A percentile compares a stretch with the other conserved stretches of the same genome.
These are phyloP conservation scores for Avena sativa DNA, from an alignment of 176 grass and related monocot species.

Conservation along the genomic window DNA sequence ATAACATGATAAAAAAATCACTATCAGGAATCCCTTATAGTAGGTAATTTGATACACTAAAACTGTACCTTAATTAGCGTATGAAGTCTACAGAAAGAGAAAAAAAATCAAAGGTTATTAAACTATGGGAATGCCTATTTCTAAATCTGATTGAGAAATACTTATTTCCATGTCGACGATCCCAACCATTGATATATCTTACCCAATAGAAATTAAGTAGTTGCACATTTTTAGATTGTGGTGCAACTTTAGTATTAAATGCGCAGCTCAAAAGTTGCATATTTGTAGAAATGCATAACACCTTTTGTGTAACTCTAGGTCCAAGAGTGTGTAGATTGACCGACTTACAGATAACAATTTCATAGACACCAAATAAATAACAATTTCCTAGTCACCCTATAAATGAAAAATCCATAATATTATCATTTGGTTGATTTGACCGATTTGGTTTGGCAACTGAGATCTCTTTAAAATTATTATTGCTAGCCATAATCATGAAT, in stretches of 20 bases:
- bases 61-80: neutral
- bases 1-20: neutral
- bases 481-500: neutral
- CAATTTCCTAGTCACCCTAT: neutral
- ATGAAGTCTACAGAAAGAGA: neutral
- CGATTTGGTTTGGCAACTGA: slow-evolving; percentile 1
- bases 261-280: too few relatives aligned
- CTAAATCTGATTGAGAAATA: too few relatives aligned
- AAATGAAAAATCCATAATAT: neutral
- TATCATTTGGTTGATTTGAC: neutral
- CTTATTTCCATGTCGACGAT: too few relatives aligned
- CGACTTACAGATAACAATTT: neutral
- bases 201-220: too few relatives aligned
- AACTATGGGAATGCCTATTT: too few relatives aligned
- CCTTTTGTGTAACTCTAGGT: too few relatives aligned
- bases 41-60: slow-evolving; percentile 7
- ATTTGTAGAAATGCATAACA: too few relatives aligned
- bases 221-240: too few relatives aligned
- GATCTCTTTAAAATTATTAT: neutral
- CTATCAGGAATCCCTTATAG: neutral
- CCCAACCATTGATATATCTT: too few relatives aligned
- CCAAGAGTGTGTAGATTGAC: too few relatives aligned
- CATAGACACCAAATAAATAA: neutral
- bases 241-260: too few relatives aligned
- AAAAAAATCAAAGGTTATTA: neutral